These are phyloP conservation scores for Talaromyces trachyspermus DNA, from an alignment of 495 filamentous ascomycete genomes.

Conservation along the genomic window DNA sequence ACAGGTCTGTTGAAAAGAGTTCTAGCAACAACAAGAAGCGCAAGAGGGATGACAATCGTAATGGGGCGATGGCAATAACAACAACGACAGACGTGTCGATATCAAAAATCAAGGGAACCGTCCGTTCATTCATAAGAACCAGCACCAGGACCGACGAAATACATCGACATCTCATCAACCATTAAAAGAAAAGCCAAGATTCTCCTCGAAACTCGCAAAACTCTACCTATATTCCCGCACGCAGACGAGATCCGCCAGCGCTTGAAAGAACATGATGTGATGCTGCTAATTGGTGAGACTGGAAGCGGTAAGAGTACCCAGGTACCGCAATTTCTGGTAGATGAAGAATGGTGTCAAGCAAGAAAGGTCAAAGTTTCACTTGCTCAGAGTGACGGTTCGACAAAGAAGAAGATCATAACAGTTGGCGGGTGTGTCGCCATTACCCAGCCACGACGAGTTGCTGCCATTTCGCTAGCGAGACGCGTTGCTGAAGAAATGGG, in stretches of 20 bases:
- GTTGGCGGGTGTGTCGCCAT: constrained; percentile 89
- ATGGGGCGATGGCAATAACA: constrained; percentile 2
- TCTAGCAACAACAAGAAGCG: constrained; percentile 41
- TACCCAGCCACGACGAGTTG: constrained; percentile 89
- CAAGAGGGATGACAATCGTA: constrained; percentile 29
- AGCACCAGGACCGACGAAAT: background rate
- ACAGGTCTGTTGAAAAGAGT: too few species aligned
- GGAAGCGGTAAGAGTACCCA: constrained; percentile 97
- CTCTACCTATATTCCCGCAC: constrained; percentile 74
- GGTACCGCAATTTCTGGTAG: constrained; percentile 80
- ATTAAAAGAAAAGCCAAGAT: constrained; percentile 39
- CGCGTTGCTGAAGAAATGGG: constrained; percentile 90
- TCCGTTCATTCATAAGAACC: too few species aligned
- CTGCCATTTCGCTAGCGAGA: constrained; percentile 84
- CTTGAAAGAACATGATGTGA: constrained; percentile 62
- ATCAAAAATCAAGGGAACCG: background rate
- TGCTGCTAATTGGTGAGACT: constrained; percentile 87
- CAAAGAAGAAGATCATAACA: constrained; percentile 41
- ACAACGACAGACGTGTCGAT: background rate
- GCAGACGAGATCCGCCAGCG: constrained; percentile 59
- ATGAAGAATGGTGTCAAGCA: constrained; percentile 70
- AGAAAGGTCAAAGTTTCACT: constrained; percentile 37
- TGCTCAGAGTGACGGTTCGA: constrained; percentile 22
- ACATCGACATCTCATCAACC: constrained; percentile 9
- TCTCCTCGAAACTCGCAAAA: constrained; percentile 48